A percentile compares a stretch with the other conserved stretches of the same genome.
These are phyloP conservation scores for Camellia lanceoleosa DNA, from an alignment of 148 eudicot species.

Conservation along the genomic window DNA sequence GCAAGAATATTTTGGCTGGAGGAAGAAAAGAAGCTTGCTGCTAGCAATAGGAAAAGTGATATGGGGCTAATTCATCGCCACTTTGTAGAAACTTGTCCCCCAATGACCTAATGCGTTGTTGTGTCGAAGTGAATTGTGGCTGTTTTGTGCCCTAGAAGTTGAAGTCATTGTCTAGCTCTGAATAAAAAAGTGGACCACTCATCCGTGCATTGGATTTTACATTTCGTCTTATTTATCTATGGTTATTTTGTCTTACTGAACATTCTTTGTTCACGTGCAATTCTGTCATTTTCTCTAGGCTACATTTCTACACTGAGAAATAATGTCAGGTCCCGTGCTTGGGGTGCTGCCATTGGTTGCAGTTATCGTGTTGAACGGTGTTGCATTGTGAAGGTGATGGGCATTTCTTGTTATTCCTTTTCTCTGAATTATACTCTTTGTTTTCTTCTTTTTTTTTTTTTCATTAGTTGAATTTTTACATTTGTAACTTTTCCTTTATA, in stretches of 20 bases:
- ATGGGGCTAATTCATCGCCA: too few species aligned
- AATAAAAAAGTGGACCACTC: neutral
- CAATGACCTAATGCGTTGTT: too few species aligned
- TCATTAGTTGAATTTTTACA: neutral
- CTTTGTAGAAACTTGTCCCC: too few species aligned
- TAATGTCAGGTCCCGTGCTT: constrained; percentile 96
- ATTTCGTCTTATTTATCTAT: neutral
- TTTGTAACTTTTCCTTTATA: neutral
- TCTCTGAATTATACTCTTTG: neutral
- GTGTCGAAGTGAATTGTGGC: too few species aligned
- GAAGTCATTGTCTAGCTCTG: too few species aligned
- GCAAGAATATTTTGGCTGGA: too few species aligned
- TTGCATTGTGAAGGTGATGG: constrained; percentile 79
- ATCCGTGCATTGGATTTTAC: neutral
- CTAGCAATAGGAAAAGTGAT: too few species aligned
- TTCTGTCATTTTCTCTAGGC: constrained; percentile 40
- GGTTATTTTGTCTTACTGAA: neutral
- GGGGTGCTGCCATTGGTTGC: constrained; percentile 98
- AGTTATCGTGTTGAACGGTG: constrained; percentile 95
- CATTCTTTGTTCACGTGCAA: neutral
- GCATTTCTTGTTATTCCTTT: constrained; percentile 2
- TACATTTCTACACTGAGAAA: constrained; percentile 86
- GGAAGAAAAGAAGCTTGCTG: too few species aligned
- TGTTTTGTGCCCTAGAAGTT: too few species aligned
- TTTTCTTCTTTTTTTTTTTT: neutral